Percentiles rank a stretch among this genome's conserved stretches.
phyloP scores from a whole-genome alignment of 2,329 filamentous ascomycete genomes.

The Cryphonectria japonica region DNA sequence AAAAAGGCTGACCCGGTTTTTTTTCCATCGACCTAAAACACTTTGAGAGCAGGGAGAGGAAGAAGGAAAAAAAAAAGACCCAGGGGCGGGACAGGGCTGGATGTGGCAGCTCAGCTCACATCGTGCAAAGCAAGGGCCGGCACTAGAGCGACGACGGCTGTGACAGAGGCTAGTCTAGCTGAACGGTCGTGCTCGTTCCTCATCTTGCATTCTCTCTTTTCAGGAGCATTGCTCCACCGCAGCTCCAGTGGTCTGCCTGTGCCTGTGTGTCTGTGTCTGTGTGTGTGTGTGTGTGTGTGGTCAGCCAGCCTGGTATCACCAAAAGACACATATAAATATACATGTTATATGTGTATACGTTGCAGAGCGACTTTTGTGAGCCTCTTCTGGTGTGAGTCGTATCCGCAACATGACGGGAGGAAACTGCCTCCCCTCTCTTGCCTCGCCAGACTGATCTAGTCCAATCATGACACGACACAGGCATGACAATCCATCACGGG shows the following conservation, averaged over 20 bases:
- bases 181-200: conserved; percentile 19
- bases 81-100: neutral
- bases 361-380: conserved; percentile 1
- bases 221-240: conserved; percentile 16
- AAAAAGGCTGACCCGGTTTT: neutral
- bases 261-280: no score
- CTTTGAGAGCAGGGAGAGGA: no score
- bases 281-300: no score
- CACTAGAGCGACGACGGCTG: conserved; percentile 12
- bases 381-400: neutral
- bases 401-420: neutral
- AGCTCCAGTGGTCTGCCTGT: neutral
- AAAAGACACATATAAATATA: conserved; percentile 6
- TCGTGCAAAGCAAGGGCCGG: neutral
- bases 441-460: neutral
- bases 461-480: conserved; percentile 8
- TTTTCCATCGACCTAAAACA: neutral
- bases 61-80: neutral
- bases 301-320: conserved; percentile 15
- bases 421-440: neutral
- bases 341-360: neutral
- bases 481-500: neutral
- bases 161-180: conserved; percentile 8
- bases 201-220: conserved; percentile 18
- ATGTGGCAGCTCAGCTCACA: conserved; percentile 6